These are phyloP conservation scores for Botrytis paeoniae DNA, from an alignment of 2,329 filamentous ascomycete species.

Conservation along the genomic window DNA sequence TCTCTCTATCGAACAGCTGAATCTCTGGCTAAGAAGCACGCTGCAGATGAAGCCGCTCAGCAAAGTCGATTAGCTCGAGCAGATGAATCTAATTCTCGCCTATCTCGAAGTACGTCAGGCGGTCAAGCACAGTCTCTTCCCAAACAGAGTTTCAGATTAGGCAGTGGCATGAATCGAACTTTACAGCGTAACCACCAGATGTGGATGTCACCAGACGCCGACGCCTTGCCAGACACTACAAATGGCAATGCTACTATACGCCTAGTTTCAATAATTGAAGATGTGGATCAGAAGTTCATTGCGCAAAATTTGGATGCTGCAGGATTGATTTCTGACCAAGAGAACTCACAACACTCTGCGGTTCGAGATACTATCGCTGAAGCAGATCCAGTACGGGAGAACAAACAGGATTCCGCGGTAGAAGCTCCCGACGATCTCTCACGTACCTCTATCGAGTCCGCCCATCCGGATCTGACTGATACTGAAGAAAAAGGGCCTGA, in stretches of 20 bases:
- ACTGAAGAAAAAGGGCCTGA: not conserved
- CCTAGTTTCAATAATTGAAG: constrained; percentile 31
- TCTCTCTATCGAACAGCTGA: constrained; percentile 64
- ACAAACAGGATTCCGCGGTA: not conserved
- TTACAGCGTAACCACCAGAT: constrained; percentile 48
- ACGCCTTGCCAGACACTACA: constrained; percentile 50
- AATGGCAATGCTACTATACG: constrained; percentile 37
- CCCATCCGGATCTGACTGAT: not conserved
- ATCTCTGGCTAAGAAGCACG: constrained; percentile 45
- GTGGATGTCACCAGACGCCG: constrained; percentile 57
- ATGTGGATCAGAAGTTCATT: not conserved
- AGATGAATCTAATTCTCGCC: constrained; percentile 39
- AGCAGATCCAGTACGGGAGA: not conserved
- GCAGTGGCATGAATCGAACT: constrained; percentile 32
- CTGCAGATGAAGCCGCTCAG: constrained; percentile 41
- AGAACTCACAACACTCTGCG: not conserved
- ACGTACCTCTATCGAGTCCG: not conserved
- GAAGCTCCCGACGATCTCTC: not conserved
- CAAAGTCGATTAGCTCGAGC: constrained; percentile 39
- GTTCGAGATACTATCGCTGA: not conserved
- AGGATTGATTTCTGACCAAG: not conserved
- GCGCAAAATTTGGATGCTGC: constrained; percentile 9
- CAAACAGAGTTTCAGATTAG: constrained; percentile 40
- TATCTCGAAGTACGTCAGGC: constrained; percentile 37
- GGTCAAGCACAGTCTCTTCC: constrained; percentile 32